A percentile compares a stretch with the other conserved stretches of the same genome.
Evolutionary conservation across 352 stramenopile species (phyloP).

Genomic region (Globisporangium middletonii): DNA sequence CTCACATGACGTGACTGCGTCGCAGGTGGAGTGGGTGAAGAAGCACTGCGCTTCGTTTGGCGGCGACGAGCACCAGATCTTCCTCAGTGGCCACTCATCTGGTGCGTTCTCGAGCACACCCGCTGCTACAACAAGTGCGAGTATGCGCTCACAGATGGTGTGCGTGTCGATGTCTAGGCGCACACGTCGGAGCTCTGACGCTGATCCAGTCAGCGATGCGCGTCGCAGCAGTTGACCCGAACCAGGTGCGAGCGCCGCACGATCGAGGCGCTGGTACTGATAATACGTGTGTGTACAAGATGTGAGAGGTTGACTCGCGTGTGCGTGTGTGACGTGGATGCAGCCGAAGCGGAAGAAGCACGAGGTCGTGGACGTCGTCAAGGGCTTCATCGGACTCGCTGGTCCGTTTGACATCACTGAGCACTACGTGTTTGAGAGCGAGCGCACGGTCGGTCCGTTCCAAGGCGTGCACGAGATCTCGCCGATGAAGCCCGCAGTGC

Average conservation of each 20-base stretch:
- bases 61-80: constrained; percentile 43
- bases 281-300: background rate
- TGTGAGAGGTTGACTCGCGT: background rate
- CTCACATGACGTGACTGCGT: background rate
- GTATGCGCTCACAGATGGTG: background rate
- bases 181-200: constrained; percentile 47
- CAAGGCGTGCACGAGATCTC: constrained; percentile 73
- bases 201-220: constrained; percentile 49
- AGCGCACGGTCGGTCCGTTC: constrained; percentile 42
- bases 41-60: constrained; percentile 39
- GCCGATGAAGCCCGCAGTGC: constrained; percentile 71
- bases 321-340: background rate
- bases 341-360: constrained; percentile 13
- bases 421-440: constrained; percentile 66
- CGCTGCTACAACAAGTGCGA: background rate
- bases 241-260: background rate
- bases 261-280: no score
- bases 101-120: constrained; percentile 21
- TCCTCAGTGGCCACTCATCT: constrained; percentile 62
- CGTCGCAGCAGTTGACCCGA: constrained; percentile 3
- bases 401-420: constrained; percentile 71
- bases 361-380: constrained; percentile 29
- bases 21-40: constrained; percentile 50
- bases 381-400: constrained; percentile 57
- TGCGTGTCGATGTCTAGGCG: constrained; percentile 10